Conservation (phyloP, 2,329 filamentous ascomycete genomes). For the Fusarium irregulare region DNA sequence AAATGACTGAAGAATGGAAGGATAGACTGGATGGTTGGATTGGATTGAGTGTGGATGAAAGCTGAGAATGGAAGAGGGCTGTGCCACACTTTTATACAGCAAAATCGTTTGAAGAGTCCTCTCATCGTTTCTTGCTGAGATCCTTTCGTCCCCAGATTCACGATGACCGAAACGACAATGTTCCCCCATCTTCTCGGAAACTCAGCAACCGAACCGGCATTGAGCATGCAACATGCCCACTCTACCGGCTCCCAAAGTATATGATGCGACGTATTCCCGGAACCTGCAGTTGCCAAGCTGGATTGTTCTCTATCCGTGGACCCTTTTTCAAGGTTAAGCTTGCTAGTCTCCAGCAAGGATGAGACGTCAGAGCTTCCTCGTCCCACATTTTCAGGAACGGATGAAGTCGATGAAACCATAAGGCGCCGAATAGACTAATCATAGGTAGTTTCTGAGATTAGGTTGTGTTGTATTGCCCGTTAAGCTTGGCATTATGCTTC, state of each 20-base stretch:
- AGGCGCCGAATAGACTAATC: neutral
- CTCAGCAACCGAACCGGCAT: slow-evolving; percentile 2
- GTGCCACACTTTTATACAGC: slow-evolving; percentile 21
- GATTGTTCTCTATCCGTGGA: slow-evolving; percentile 13
- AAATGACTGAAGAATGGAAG: slow-evolving; percentile 36
- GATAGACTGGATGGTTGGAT: slow-evolving; percentile 15
- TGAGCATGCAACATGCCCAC: neutral
- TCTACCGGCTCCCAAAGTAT: neutral
- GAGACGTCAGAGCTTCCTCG: slow-evolving; percentile 11
- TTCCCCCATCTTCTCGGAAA: slow-evolving; percentile 31
- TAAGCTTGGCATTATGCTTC: slow-evolving; percentile 32
- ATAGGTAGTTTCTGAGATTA: neutral
- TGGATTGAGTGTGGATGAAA: slow-evolving; percentile 3
- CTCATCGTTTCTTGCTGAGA: slow-evolving; percentile 3
- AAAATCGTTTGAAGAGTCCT: neutral
- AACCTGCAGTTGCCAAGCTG: slow-evolving; percentile 19
- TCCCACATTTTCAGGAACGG: neutral
- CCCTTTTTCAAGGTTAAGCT: neutral
- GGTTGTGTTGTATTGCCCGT: neutral
- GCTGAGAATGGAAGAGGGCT: neutral
- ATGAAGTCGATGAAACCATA: neutral
- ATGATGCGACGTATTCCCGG: neutral
- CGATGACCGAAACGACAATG: neutral
- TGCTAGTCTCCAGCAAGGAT: neutral
- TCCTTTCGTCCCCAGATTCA: slow-evolving; percentile 11